A percentile compares a stretch with the other conserved stretches of the same genome.
phyloP scores from a whole-genome alignment of 768 basidiomycete species.

The Kwoniella botswanensis region DNA sequence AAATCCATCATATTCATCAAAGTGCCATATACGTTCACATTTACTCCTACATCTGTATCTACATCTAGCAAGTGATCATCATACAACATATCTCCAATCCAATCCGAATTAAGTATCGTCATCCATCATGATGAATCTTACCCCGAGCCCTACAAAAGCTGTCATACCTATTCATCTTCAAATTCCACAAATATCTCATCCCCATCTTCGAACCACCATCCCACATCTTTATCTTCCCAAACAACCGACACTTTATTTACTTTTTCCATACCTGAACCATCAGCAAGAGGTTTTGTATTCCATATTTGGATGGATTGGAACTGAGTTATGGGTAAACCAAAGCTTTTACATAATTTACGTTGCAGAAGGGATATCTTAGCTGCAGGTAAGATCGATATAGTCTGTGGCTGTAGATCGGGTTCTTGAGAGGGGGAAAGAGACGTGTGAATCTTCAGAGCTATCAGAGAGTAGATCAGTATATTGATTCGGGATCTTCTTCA shows the following conservation, averaged over 20 bases:
- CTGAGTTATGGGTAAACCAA: constrained; percentile 17
- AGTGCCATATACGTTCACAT: too few species aligned
- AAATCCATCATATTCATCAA: too few species aligned
- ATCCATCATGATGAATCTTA: too few species aligned
- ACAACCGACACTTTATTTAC: constrained; percentile 18
- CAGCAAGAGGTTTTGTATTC: constrained; percentile 2
- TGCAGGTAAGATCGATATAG: constrained; percentile 36
- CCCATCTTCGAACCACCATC: constrained; percentile 38
- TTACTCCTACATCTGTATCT: too few species aligned
- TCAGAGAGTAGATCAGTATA: not conserved
- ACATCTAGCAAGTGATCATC: too few species aligned
- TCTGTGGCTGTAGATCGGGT: not conserved
- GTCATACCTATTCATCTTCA: not conserved
- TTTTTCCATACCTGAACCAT: not conserved
- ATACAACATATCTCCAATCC: too few species aligned
- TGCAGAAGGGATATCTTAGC: constrained; percentile 34
- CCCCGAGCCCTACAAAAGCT: too few species aligned
- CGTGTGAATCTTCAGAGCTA: constrained; percentile 1
- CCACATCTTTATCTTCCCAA: constrained; percentile 25
- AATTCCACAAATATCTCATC: constrained; percentile 33
- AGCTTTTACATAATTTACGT: constrained; percentile 28
- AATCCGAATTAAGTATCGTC: too few species aligned
- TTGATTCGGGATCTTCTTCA: not conserved
- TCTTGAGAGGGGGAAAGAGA: not conserved
- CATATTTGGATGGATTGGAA: not conserved